These are phyloP conservation scores for Stephanodiscus triporus DNA, from an alignment of 108 stramenopile genomes.

Conservation along the genomic window DNA sequence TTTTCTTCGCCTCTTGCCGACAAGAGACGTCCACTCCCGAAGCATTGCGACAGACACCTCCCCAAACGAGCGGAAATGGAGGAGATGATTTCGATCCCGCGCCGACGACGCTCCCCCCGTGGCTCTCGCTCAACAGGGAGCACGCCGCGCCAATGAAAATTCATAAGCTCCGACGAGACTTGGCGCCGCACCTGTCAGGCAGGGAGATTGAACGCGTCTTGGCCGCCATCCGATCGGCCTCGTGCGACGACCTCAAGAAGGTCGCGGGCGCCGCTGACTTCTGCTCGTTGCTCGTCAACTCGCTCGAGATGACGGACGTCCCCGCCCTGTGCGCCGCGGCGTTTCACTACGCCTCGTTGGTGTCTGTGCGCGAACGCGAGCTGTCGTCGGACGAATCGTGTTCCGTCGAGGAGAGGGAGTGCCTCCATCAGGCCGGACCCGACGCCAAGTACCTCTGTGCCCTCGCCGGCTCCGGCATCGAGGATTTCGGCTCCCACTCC, in stretches of 20 bases:
- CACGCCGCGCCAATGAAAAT: constrained; percentile 22
- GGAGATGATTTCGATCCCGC: neutral
- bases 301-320: constrained; percentile 75
- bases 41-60: neutral
- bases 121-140: constrained; percentile 35
- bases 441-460: constrained; percentile 45
- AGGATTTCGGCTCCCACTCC: constrained; percentile 56
- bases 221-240: constrained; percentile 63
- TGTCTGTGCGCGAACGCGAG: constrained; percentile 46
- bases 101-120: constrained; percentile 21
- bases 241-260: constrained; percentile 54
- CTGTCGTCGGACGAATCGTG: constrained; percentile 9
- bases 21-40: neutral
- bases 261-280: constrained; percentile 80
- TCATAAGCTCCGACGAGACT: constrained; percentile 30
- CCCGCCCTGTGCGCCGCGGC: constrained; percentile 67
- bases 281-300: constrained; percentile 71
- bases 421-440: constrained; percentile 12
- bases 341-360: constrained; percentile 67
- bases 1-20: constrained; percentile 31
- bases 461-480: constrained; percentile 45
- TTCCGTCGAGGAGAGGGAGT: constrained; percentile 15
- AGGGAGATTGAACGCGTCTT: constrained; percentile 47
- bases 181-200: constrained; percentile 28
- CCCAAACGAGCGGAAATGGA: neutral